These are phyloP conservation scores for Filosporella fistucella DNA, from an alignment of 495 filamentous ascomycete genomes.

Conservation along the genomic window DNA sequence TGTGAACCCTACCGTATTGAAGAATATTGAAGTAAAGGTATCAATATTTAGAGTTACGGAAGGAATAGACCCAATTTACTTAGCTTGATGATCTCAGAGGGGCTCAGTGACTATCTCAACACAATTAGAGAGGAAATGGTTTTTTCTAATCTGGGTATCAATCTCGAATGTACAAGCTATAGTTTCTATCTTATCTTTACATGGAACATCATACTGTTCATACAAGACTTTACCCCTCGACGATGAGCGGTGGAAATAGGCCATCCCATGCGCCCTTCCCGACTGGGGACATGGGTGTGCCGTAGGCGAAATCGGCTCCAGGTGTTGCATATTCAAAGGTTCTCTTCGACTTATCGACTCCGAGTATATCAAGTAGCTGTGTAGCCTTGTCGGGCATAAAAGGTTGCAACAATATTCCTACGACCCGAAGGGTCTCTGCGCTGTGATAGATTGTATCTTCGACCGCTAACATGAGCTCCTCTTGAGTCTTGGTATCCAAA, in stretches of 20 bases:
- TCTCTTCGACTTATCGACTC: conserved; percentile 58
- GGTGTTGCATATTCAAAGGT: conserved; percentile 49
- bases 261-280: conserved; percentile 18
- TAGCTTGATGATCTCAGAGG: too few species aligned
- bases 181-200: too few species aligned
- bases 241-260: conserved; percentile 22
- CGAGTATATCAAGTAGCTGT: conserved; percentile 71
- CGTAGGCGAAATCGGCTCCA: conserved; percentile 66
- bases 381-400: conserved; percentile 80
- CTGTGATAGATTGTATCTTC: conserved; percentile 57
- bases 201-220: too few species aligned
- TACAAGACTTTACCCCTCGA: conserved; percentile 18
- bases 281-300: conserved; percentile 23
- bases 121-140: too few species aligned
- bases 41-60: too few species aligned
- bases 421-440: conserved; percentile 74
- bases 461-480: not conserved
- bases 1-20: too few species aligned
- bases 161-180: too few species aligned
- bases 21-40: too few species aligned
- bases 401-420: conserved; percentile 82
- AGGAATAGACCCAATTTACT: too few species aligned
- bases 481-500: not conserved
- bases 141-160: too few species aligned
- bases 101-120: too few species aligned